phyloP scores from a whole-genome alignment of 768 basidiomycete genomes.

The Vishniacozyma victoriae region DNA sequence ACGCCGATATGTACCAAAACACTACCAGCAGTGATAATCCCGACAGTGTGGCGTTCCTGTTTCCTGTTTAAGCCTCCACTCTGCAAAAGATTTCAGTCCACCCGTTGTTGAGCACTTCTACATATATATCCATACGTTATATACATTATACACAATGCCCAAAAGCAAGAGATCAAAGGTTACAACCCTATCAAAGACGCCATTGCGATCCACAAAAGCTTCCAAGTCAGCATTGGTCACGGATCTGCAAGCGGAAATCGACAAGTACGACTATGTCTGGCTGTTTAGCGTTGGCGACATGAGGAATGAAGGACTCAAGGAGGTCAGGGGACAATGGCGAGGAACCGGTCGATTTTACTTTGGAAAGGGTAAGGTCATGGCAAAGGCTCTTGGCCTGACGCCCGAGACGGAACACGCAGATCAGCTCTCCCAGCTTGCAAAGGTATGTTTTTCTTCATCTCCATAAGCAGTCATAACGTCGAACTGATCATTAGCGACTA shows the following conservation, averaged over 20 bases:
- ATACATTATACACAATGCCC: slow-evolving; percentile 57
- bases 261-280: slow-evolving; percentile 94
- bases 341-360: slow-evolving; percentile 88
- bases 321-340: slow-evolving; percentile 88
- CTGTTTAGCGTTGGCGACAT: slow-evolving; percentile 90
- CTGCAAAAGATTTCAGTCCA: too few species aligned
- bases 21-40: background rate
- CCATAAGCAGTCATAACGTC: background rate
- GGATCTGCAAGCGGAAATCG: slow-evolving; percentile 72
- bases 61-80: too few species aligned
- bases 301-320: slow-evolving; percentile 90
- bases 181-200: slow-evolving; percentile 88
- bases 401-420: slow-evolving; percentile 75
- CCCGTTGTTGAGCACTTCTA: too few species aligned
- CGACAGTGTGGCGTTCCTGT: background rate
- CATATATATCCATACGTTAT: too few species aligned
- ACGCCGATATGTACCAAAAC: background rate
- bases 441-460: slow-evolving; percentile 51
- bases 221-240: slow-evolving; percentile 78
- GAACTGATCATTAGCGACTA: slow-evolving; percentile 59
- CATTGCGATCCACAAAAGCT: slow-evolving; percentile 77
- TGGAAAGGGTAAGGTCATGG: slow-evolving; percentile 76
- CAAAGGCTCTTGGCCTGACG: slow-evolving; percentile 84
- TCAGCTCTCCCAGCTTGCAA: slow-evolving; percentile 72
- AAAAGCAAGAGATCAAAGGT: slow-evolving; percentile 82